A percentile compares a stretch with the other conserved stretches of the same genome.
phyloP scores from a whole-genome alignment of 2,329 filamentous ascomycete genomes.

The Akanthomyces dipterigenus region DNA sequence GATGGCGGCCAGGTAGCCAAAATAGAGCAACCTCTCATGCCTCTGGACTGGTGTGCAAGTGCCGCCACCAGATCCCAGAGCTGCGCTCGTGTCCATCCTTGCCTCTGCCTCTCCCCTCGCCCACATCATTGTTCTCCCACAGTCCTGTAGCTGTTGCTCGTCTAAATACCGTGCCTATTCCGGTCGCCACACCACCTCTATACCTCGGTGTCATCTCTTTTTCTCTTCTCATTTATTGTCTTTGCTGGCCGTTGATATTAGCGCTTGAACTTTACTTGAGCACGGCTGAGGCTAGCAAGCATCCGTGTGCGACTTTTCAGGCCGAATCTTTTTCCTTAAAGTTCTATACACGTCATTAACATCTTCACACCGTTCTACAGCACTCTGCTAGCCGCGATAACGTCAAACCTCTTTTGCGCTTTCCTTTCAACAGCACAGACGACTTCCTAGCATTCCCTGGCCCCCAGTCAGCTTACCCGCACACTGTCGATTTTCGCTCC shows the following conservation, averaged over 20 bases:
- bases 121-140: neutral
- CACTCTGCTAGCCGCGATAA: neutral
- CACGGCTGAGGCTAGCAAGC: neutral
- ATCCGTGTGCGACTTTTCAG: neutral
- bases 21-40: constrained; percentile 6
- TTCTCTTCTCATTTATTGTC: neutral
- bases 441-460: neutral
- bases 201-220: constrained; percentile 2
- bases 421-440: neutral
- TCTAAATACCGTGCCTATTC: constrained; percentile 7
- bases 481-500: constrained; percentile 11
- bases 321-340: neutral
- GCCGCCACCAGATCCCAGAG: constrained; percentile 5
- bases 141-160: neutral
- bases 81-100: constrained; percentile 1
- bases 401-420: neutral
- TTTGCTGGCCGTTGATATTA: neutral
- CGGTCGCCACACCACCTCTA: constrained; percentile 7
- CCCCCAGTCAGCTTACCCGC: constrained; percentile 10
- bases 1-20: neutral
- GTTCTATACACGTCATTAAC: neutral
- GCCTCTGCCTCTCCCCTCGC: neutral
- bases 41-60: constrained; percentile 1
- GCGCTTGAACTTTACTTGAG: neutral
- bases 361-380: neutral